Percentiles rank a stretch among this genome's conserved stretches.
These are phyloP conservation scores for Candida schatavii DNA, from an alignment of 805 yeast genomes.

Conservation along the genomic window DNA sequence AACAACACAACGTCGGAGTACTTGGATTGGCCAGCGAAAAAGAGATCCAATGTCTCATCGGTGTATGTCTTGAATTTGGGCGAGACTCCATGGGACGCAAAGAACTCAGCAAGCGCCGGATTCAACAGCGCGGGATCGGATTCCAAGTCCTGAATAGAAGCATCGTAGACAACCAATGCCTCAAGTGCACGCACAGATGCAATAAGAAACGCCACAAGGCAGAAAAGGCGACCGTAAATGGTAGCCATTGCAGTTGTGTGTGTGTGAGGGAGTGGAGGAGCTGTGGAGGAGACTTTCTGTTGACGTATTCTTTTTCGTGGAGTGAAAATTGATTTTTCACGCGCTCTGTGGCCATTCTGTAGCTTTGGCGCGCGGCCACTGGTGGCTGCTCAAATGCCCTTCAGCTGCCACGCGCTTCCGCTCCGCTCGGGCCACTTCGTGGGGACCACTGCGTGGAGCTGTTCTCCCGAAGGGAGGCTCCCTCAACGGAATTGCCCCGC, in stretches of 20 bases:
- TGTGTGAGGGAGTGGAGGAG: not conserved
- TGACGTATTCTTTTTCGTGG: too few relatives aligned
- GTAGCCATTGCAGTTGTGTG: not conserved
- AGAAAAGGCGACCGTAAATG: not conserved
- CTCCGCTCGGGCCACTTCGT: too few relatives aligned
- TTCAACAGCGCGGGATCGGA: slow-evolving; percentile 10
- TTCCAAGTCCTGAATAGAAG: slow-evolving; percentile 20
- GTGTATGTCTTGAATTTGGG: slow-evolving; percentile 23
- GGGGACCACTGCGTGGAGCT: too few relatives aligned
- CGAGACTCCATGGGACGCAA: slow-evolving; percentile 14
- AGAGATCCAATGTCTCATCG: slow-evolving; percentile 20
- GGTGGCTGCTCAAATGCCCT: too few relatives aligned
- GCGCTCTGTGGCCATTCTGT: too few relatives aligned
- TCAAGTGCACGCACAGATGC: not conserved
- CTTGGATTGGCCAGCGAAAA: slow-evolving; percentile 20
- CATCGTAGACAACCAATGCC: slow-evolving; percentile 35
- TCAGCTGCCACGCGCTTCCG: too few relatives aligned
- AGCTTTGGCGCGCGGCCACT: too few relatives aligned
- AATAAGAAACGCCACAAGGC: slow-evolving; percentile 5
- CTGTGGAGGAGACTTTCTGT: not conserved
- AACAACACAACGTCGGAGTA: slow-evolving; percentile 32
- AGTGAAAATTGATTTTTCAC: too few relatives aligned
- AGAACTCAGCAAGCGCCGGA: slow-evolving; percentile 18
- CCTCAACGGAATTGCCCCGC: too few relatives aligned
- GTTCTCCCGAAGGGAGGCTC: too few relatives aligned